Conservation (phyloP, 1,139 yeast species). For the Debaryomyces nepalensis region DNA sequence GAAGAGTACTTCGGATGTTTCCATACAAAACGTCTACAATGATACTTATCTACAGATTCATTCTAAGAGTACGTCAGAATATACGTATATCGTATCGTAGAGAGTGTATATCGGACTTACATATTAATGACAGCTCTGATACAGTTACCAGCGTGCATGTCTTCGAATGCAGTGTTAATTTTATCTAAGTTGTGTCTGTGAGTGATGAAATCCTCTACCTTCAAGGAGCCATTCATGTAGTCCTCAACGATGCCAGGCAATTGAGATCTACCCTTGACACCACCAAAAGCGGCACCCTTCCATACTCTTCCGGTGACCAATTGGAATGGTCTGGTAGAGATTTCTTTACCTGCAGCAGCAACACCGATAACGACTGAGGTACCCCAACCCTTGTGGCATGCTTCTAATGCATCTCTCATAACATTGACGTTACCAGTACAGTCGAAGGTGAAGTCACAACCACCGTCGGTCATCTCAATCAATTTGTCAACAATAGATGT, state of each 20-base stretch:
- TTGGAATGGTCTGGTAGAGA: conserved; percentile 97
- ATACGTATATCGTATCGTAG: too few relatives aligned
- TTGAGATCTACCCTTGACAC: conserved; percentile 96
- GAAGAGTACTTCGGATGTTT: too few relatives aligned
- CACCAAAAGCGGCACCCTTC: conserved; percentile 99
- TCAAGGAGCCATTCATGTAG: conserved; percentile 79
- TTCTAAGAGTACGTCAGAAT: too few relatives aligned
- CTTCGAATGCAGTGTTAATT: conserved; percentile 90
- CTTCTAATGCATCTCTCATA: conserved; percentile 95
- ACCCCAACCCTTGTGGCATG: conserved; percentile 99
- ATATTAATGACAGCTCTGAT: conserved; percentile 84
- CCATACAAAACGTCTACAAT: too few relatives aligned
- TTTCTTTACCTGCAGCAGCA: conserved; percentile 97
- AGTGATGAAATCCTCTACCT: conserved; percentile 94
- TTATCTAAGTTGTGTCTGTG: conserved; percentile 79
- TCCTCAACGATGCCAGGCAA: conserved; percentile 89
- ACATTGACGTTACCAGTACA: conserved; percentile 96
- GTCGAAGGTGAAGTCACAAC: conserved; percentile 93
- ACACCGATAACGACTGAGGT: conserved; percentile 93
- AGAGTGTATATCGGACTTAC: conserved; percentile 20
- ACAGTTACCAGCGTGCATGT: conserved; percentile 92
- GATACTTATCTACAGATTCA: too few relatives aligned
- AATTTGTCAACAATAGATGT: conserved; percentile 81
- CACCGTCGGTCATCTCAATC: conserved; percentile 93
- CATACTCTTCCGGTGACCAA: conserved; percentile 98